Base-by-base conservation (phyloP, 495 filamentous ascomycete genomes). In the Penicillium goetzii region DNA sequence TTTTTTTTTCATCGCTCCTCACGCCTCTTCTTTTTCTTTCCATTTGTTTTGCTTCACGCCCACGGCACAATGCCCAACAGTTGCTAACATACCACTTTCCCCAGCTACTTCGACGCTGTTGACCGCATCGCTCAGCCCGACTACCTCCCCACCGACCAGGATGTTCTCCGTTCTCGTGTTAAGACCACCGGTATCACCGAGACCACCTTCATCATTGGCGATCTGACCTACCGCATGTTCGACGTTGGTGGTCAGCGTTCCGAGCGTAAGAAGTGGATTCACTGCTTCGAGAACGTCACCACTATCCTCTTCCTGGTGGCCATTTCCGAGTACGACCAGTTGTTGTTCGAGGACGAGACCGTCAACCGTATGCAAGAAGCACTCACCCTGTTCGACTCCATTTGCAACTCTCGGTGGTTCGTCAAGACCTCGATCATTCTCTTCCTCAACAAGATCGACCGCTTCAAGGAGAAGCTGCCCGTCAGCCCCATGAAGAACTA, bases 241-340 rank as follows among this genome's bases (percentile, higher is more conserved):
- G 95, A 99, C 76, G 95, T 99, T 34, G 95, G 95, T 84, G 95
- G 95, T 71, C 95, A 98, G 80, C 90, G 95, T 69, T 98, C 96
- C 1, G 95, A 99, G 79, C 90, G 95, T 67, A 99, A 99, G 90
- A 99, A 99, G 89, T 99, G 95, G 95, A 99, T 99, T 62, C 95
- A 99, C 83, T 97, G 94, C 83, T 99, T 99, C 81, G 95, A 99
- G 82, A 98, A 99, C 70, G 95, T 99, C 72, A 97, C 94, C 50
- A 97, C 95, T 19, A 97, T 99, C 68, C 90, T 99, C 38, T 99
- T 99, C 88, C 80, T 99, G 60, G 95, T 98, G 60, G 95, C 95
- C 76, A 99, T 99, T 75, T 98, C 95, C 71, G 95, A 97, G 76
- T 99, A 99, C 84, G 95, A 99, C 75, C 95, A 98, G 79, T 83